phyloP scores from a whole-genome alignment of 2,329 filamentous ascomycete species.

The Onygena corvina region DNA sequence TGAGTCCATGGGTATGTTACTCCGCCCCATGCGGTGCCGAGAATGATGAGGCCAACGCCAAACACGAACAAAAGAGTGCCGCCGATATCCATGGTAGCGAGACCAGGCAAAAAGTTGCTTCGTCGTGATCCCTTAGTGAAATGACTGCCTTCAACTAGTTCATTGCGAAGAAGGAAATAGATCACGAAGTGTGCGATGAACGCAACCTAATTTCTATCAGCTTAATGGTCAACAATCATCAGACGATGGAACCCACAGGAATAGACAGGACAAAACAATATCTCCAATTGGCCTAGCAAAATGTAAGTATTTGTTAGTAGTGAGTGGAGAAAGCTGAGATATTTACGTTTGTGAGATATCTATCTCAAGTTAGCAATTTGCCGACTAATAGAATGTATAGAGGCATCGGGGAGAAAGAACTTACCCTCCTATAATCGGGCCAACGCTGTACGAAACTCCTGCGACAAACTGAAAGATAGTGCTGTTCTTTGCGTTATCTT shows the following conservation, averaged over 20 bases:
- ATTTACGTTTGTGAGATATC: constrained; percentile 25
- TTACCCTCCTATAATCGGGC: constrained; percentile 49
- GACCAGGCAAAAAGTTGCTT: constrained; percentile 34
- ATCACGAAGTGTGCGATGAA: constrained; percentile 42
- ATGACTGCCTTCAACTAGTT: constrained; percentile 44
- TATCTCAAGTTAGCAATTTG: constrained; percentile 11
- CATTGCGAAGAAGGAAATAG: constrained; percentile 46
- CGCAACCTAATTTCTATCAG: constrained; percentile 34
- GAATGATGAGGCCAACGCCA: constrained; percentile 43
- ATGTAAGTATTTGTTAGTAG: constrained; percentile 31
- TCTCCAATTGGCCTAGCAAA: constrained; percentile 45
- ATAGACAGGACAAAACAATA: constrained; percentile 56
- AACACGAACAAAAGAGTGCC: constrained; percentile 47
- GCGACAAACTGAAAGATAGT: constrained; percentile 49
- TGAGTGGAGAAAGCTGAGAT: background rate
- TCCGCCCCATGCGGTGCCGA: constrained; percentile 47
- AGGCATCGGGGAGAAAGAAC: constrained; percentile 9
- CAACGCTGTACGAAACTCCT: constrained; percentile 48
- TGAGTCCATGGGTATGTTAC: constrained; percentile 43
- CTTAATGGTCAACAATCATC: constrained; percentile 21
- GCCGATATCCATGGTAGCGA: constrained; percentile 45
- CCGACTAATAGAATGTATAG: background rate
- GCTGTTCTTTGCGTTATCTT: constrained; percentile 52
- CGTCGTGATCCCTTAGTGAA: constrained; percentile 26
- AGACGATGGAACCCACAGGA: constrained; percentile 34